Evolutionary conservation across 495 filamentous ascomycete species (phyloP), one percentile per base, ranked within the genome.

Genomic region (Aspergillus funiculosus): DNA sequence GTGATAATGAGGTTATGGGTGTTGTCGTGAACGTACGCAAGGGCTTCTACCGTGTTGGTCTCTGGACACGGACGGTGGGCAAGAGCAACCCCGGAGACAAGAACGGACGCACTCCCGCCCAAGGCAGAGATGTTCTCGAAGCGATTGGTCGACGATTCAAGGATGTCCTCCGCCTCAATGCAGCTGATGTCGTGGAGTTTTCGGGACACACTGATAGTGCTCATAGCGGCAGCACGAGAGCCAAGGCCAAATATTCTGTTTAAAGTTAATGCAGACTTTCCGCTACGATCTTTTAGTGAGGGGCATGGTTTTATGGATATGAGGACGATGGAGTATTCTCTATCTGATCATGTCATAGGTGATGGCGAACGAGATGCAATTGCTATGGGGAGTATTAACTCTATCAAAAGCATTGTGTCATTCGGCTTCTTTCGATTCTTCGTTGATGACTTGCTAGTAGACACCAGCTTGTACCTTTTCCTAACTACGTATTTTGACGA

Each of bases 11-110:
- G 67, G 86, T 99, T 58, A 97, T 97, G 92, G 92, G 92, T 49
- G 94, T 97, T 15, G 92, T 99, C 21, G 91, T 97, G 70, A 99
- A 97, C 66, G 92, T 97, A 32, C 85, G 92, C 61, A 96, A 94
- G 73, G 91, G 84, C 24, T 96, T 97, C 79, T 99, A 85, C 77
- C 87, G 92, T 66, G 83, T 99, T 50, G 89, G 90, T 51, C 63
- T 88, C 29, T 96, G 90, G 90, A 95, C 89, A 39, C 83, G 87
- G 54, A 92, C 88, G 32, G 85, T 89, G 18, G 90, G 90, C 56
- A 89, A 89, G 76, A 74, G 75, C 58, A 75, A 87, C 30, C 81
- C 85, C 11, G 77, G 80, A 34, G 85, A 86, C 48, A 86, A 86
- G 53, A 82, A 80, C 46, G 79, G 80, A 35, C 76, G 87, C 36